These are phyloP conservation scores for Ophiostoma tasmaniense DNA, from an alignment of 2,329 filamentous ascomycete genomes.

Conservation along the genomic window DNA sequence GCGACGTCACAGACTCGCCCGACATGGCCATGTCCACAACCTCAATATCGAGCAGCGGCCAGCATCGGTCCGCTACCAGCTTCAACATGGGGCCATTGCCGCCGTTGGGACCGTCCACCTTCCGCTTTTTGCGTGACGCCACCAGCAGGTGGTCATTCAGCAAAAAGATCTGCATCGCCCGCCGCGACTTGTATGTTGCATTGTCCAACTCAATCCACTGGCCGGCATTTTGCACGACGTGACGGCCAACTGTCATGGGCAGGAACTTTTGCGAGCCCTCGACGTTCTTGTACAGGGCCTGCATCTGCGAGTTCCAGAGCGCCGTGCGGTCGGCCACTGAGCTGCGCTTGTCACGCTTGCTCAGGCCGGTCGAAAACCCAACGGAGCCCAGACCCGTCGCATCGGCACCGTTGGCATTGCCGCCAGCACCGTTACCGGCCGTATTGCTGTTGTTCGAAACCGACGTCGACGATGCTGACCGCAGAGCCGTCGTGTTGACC, in stretches of 20 bases:
- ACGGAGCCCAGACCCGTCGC: constrained; percentile 39
- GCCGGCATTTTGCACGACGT: constrained; percentile 86
- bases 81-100: constrained; percentile 55
- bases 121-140: constrained; percentile 87
- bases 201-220: constrained; percentile 96
- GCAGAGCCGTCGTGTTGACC: constrained; percentile 59
- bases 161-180: constrained; percentile 83
- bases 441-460: constrained; percentile 18
- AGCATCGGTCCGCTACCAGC: constrained; percentile 87
- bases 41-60: constrained; percentile 86
- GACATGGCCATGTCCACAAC: constrained; percentile 76
- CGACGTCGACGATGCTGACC: constrained; percentile 46
- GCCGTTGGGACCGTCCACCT: constrained; percentile 54
- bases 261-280: constrained; percentile 96
- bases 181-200: constrained; percentile 87
- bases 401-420: constrained; percentile 25
- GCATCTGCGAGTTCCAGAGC: constrained; percentile 61
- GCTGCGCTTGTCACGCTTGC: constrained; percentile 74
- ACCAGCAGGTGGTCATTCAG: constrained; percentile 91
- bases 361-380: constrained; percentile 46
- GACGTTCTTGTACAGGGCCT: constrained; percentile 91
- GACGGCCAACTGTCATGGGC: constrained; percentile 80
- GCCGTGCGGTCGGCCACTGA: constrained; percentile 67
- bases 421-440: constrained; percentile 20
- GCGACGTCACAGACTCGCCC: constrained; percentile 41